Conservation (phyloP, 495 filamentous ascomycete species). For the Trichoderma asperelloides region DNA sequence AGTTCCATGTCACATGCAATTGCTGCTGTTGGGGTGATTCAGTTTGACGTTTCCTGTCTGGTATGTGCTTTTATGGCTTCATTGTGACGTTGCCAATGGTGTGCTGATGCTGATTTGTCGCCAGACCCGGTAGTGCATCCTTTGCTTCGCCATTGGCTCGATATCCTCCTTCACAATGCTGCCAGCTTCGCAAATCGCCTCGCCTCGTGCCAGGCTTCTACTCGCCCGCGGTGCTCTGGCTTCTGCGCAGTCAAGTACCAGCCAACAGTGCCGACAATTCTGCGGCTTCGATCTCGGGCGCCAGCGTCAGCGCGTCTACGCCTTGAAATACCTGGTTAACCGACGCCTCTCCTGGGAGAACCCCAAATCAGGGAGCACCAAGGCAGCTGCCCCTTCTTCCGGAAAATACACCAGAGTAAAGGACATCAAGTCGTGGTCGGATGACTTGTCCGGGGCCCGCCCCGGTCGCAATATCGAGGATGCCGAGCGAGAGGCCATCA, state of each 20-base stretch:
- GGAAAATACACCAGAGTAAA: constrained; percentile 10
- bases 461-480: constrained; percentile 31
- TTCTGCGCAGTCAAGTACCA: neutral
- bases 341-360: constrained; percentile 31
- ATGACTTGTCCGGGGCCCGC: constrained; percentile 24
- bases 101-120: neutral
- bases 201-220: constrained; percentile 25
- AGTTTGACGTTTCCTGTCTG: neutral
- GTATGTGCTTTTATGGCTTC: neutral
- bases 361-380: constrained; percentile 10
- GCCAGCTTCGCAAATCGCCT: constrained; percentile 6
- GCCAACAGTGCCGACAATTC: constrained; percentile 22
- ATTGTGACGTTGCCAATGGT: neutral
- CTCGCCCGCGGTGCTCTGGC: constrained; percentile 14
- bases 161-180: neutral
- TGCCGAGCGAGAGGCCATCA: constrained; percentile 25
- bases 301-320: constrained; percentile 27
- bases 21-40: constrained; percentile 8
- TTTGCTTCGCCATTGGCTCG: neutral
- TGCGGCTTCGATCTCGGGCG: constrained; percentile 39
- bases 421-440: constrained; percentile 16
- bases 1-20: constrained; percentile 9
- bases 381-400: neutral
- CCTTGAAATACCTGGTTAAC: constrained; percentile 34
- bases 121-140: neutral